These are phyloP conservation scores for Alternaria sp. DNA, from an alignment of 2,329 filamentous ascomycete species.

Conservation along the genomic window DNA sequence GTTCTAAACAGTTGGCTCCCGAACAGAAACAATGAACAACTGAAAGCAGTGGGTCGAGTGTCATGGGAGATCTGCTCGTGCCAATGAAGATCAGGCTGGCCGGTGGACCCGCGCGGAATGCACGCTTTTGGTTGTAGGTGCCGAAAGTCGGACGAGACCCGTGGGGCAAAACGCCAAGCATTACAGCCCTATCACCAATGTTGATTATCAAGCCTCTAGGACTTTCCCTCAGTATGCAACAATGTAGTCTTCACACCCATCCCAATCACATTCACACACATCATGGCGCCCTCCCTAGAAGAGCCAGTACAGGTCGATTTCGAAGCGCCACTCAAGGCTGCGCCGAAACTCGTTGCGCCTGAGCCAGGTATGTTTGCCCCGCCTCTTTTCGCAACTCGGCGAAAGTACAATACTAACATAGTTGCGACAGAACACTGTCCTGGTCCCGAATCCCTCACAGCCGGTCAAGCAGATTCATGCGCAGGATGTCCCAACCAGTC, in stretches of 20 bases:
- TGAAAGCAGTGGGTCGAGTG: not conserved
- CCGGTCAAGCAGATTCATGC: slow-evolving; percentile 79
- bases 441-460: slow-evolving; percentile 80
- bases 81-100: not conserved
- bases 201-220: slow-evolving; percentile 46
- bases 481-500: slow-evolving; percentile 94
- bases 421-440: slow-evolving; percentile 80
- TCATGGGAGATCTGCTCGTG: not conserved
- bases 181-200: slow-evolving; percentile 33
- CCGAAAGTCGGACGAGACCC: slow-evolving; percentile 32
- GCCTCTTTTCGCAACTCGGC: slow-evolving; percentile 14
- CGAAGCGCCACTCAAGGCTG: slow-evolving; percentile 76
- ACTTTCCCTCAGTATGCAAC: slow-evolving; percentile 31
- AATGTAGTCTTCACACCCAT: slow-evolving; percentile 29
- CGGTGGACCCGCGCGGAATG: not conserved
- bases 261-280: slow-evolving; percentile 13
- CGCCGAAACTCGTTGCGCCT: slow-evolving; percentile 88
- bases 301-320: slow-evolving; percentile 74
- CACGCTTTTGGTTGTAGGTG: slow-evolving; percentile 19
- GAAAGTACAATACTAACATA: slow-evolving; percentile 6
- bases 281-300: slow-evolving; percentile 85
- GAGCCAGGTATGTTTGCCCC: slow-evolving; percentile 70
- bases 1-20: not conserved
- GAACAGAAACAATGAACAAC: not conserved
- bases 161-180: slow-evolving; percentile 39